Evolutionary conservation across 805 yeast genomes (phyloP).

Genomic region (Suhomyces tanzawaensis): DNA sequence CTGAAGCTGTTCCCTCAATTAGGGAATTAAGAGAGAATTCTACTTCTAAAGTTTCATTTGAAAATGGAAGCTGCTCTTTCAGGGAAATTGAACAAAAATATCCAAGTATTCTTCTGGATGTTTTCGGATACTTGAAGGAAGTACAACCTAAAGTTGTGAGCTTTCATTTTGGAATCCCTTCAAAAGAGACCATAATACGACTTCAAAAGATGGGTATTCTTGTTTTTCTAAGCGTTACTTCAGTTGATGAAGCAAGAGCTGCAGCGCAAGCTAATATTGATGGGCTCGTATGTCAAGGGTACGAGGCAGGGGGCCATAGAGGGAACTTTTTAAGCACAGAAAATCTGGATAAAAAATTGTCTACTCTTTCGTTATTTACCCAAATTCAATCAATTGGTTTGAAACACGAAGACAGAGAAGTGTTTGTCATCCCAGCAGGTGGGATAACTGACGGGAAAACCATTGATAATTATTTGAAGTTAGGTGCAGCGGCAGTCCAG

Average conservation of each 20-base stretch:
- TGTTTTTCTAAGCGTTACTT: slow-evolving; percentile 49
- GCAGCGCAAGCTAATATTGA: slow-evolving; percentile 37
- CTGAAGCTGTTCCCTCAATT: not conserved
- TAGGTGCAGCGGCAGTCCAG: slow-evolving; percentile 54
- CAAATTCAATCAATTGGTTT: slow-evolving; percentile 11
- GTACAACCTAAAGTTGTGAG: slow-evolving; percentile 45
- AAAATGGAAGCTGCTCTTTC: slow-evolving; percentile 28
- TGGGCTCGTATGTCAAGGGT: slow-evolving; percentile 54
- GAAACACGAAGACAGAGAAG: too few relatives aligned
- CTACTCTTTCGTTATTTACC: slow-evolving; percentile 31
- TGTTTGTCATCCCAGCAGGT: slow-evolving; percentile 47
- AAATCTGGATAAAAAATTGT: slow-evolving; percentile 30
- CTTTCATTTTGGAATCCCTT: slow-evolving; percentile 54
- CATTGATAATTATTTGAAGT: slow-evolving; percentile 27
- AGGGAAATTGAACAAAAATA: slow-evolving; percentile 24
- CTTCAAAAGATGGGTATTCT: slow-evolving; percentile 38
- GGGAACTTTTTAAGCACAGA: slow-evolving; percentile 41
- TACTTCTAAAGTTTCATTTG: slow-evolving; percentile 6
- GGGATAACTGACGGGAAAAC: slow-evolving; percentile 42
- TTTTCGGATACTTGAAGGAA: slow-evolving; percentile 16
- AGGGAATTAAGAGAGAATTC: not conserved
- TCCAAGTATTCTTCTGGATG: slow-evolving; percentile 13
- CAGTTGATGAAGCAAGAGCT: slow-evolving; percentile 38
- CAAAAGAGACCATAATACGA: slow-evolving; percentile 23
- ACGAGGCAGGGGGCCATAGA: slow-evolving; percentile 67